Percentiles rank a stretch among this genome's conserved stretches.
Conservation (phyloP, 2,329 filamentous ascomycete species). For the Paraconiothyrium brasiliense region DNA sequence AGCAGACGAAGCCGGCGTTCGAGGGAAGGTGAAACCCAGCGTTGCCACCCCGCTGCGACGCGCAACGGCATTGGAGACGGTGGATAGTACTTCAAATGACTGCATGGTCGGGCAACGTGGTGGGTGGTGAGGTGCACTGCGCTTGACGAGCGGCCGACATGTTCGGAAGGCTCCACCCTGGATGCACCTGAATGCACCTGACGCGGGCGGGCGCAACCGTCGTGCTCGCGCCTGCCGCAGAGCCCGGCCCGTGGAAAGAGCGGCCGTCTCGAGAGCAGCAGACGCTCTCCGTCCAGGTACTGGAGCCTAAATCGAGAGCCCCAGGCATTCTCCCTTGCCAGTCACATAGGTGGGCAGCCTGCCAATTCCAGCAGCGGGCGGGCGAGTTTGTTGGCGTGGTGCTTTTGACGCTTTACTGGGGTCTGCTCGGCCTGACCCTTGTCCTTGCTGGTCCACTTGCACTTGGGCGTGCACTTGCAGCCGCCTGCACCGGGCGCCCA, state of each 20-base stretch:
- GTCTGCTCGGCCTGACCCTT: slow-evolving; percentile 8
- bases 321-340: not conserved
- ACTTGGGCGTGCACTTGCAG: not conserved
- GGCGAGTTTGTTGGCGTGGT: slow-evolving; percentile 11
- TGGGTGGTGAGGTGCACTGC: not conserved
- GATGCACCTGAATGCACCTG: not conserved
- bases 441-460: slow-evolving; percentile 4
- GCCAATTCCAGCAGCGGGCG: not conserved
- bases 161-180: slow-evolving; percentile 9
- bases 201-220: slow-evolving; percentile 7
- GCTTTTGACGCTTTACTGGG: slow-evolving; percentile 11
- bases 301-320: no score
- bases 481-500: slow-evolving; percentile 1
- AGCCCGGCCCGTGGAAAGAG: not conserved
- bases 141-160: slow-evolving; percentile 6
- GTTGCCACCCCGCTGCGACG: not conserved
- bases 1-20: slow-evolving; percentile 12
- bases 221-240: slow-evolving; percentile 1
- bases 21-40: slow-evolving; percentile 13
- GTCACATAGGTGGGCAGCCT: not conserved
- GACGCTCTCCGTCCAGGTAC: not conserved
- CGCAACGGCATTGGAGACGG: not conserved
- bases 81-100: no score
- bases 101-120: not conserved
- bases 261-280: no score